Conservation (phyloP, 257 asterid species). For the Nicotiana knightiana region DNA sequence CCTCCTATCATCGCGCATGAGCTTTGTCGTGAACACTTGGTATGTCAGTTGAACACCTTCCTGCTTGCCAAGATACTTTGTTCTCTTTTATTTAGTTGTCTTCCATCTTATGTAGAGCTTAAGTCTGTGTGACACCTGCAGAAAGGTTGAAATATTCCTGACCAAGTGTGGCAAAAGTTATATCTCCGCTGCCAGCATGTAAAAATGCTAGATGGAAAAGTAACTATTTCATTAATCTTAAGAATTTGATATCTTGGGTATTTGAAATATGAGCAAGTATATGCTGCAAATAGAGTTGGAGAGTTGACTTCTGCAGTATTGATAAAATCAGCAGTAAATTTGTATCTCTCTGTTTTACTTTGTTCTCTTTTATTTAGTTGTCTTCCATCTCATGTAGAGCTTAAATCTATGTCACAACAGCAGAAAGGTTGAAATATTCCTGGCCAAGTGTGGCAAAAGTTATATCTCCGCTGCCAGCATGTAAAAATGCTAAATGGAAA, state of each 20-base stretch:
- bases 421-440: not conserved
- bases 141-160: not conserved
- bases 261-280: not conserved
- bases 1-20: constrained; percentile 82
- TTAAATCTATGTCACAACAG: not conserved
- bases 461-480: not conserved
- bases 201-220: not conserved
- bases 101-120: not conserved
- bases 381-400: not conserved
- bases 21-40: constrained; percentile 96
- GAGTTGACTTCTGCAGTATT: not conserved
- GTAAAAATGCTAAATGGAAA: not conserved
- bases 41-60: constrained; percentile 19
- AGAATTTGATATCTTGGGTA: not conserved
- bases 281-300: not conserved
- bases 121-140: not conserved
- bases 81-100: not conserved
- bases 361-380: not conserved
- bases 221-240: not conserved
- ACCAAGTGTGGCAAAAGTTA: not conserved
- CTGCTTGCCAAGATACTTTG: not conserved
- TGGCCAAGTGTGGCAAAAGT: not conserved
- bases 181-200: not conserved
- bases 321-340: not conserved
- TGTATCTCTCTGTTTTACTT: not conserved